phyloP scores from a whole-genome alignment of 208 protist species.

The Tritrichomonas foetus region DNA sequence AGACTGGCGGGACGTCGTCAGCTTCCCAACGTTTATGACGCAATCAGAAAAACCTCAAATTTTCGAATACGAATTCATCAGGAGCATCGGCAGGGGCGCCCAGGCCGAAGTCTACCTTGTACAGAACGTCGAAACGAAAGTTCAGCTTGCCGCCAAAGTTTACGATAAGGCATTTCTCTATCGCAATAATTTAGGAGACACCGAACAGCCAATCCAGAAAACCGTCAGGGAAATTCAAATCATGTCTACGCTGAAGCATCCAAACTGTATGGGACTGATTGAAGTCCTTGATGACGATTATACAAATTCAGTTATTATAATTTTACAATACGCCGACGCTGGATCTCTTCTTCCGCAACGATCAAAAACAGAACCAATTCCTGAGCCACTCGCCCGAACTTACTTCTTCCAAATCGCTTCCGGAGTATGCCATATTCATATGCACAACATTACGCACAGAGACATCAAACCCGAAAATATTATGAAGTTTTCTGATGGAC shows the following conservation, averaged over 20 bases:
- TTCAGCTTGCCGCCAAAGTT: neutral
- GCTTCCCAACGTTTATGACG: neutral
- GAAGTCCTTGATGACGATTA: slow-evolving; percentile 27
- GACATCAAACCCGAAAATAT: slow-evolving; percentile 38
- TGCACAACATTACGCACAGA: neutral
- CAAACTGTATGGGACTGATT: neutral
- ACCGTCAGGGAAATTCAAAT: neutral
- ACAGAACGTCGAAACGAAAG: neutral
- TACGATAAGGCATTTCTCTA: neutral
- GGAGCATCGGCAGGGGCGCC: neutral
- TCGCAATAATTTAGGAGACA: neutral
- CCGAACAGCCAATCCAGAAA: neutral
- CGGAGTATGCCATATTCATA: neutral
- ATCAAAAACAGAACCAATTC: neutral
- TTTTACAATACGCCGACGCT: neutral
- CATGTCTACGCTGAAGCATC: neutral
- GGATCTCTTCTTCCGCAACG: neutral
- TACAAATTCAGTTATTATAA: neutral
- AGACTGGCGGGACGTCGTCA: neutral
- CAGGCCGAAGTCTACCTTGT: neutral
- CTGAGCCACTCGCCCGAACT: neutral
- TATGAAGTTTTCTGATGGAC: neutral
- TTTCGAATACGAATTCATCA: slow-evolving; percentile 24
- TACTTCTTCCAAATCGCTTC: neutral
- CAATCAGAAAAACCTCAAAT: neutral